phyloP scores from a whole-genome alignment of 2,329 filamentous ascomycete species.

The Blastomyces emzantsi region DNA sequence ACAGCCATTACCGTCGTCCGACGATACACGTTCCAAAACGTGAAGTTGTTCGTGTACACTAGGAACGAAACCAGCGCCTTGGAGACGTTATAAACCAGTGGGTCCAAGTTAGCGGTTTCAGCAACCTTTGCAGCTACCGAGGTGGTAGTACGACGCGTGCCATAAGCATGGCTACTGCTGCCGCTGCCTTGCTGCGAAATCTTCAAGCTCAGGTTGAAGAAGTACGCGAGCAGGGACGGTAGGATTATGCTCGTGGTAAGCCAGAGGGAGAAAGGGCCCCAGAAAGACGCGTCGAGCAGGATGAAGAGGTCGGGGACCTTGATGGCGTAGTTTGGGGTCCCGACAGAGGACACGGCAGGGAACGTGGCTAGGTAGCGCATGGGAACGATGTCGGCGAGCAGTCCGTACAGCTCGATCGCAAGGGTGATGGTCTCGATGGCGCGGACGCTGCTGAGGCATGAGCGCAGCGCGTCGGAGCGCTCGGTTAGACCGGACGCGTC shows the following conservation, averaged over 20 bases:
- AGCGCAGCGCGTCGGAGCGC: constrained; percentile 54
- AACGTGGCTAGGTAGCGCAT: constrained; percentile 64
- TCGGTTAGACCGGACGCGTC: constrained; percentile 30
- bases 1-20: constrained; percentile 30
- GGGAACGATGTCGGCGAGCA: constrained; percentile 63
- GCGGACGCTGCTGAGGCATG: constrained; percentile 58
- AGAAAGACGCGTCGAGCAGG: constrained; percentile 68
- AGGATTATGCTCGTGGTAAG: constrained; percentile 59
- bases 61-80: constrained; percentile 77
- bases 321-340: constrained; percentile 52
- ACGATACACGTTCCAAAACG: constrained; percentile 32
- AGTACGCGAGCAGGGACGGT: constrained; percentile 68
- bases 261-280: constrained; percentile 75
- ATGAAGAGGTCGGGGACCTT: constrained; percentile 72
- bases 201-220: constrained; percentile 72
- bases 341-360: constrained; percentile 50
- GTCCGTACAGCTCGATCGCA: constrained; percentile 58
- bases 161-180: constrained; percentile 17
- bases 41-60: constrained; percentile 54
- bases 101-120: constrained; percentile 52
- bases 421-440: constrained; percentile 58
- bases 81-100: constrained; percentile 78
- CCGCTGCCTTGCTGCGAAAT: constrained; percentile 22
- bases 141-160: constrained; percentile 20
- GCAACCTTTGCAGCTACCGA: constrained; percentile 41